These are phyloP conservation scores for Symmetrospora coprosmae DNA, from an alignment of 768 basidiomycete genomes.

Conservation along the genomic window DNA sequence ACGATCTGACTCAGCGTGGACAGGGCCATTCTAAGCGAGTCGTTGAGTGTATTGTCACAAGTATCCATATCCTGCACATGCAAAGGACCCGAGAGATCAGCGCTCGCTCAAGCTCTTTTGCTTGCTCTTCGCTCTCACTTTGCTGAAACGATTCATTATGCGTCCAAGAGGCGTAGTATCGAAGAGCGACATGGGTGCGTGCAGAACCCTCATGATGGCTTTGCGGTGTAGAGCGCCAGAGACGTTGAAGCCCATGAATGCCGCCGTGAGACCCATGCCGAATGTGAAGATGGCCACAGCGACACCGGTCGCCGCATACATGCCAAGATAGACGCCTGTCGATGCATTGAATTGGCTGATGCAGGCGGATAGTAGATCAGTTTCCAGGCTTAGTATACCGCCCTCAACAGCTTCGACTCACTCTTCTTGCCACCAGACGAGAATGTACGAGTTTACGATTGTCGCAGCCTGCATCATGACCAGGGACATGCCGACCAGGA, in stretches of 20 bases:
- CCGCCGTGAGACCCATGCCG: conserved; percentile 42
- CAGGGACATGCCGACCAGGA: conserved; percentile 50
- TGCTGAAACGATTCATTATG: conserved; percentile 30
- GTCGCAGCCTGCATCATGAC: conserved; percentile 54
- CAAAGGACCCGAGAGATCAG: too few relatives aligned
- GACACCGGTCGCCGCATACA: conserved; percentile 37
- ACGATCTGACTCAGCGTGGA: conserved; percentile 21
- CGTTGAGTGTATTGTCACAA: conserved; percentile 53
- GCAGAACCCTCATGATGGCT: conserved; percentile 57
- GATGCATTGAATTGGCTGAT: conserved; percentile 49
- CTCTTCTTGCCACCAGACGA: conserved; percentile 74
- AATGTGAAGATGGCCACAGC: conserved; percentile 56
- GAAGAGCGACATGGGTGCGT: conserved; percentile 79
- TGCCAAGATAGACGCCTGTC: conserved; percentile 49
- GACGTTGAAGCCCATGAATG: conserved; percentile 60
- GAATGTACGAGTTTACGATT: conserved; percentile 55
- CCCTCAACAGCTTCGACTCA: conserved; percentile 48
- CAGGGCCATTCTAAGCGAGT: conserved; percentile 60
- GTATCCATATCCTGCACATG: too few relatives aligned
- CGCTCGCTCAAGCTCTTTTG: too few relatives aligned
- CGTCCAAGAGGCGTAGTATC: conserved; percentile 47
- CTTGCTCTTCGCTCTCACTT: not conserved
- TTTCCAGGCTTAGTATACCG: conserved; percentile 48
- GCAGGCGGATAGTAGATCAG: too few relatives aligned
- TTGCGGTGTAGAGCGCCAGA: conserved; percentile 54